Conservation (phyloP, 2,329 filamentous ascomycete genomes). For the Claviceps sp. region DNA sequence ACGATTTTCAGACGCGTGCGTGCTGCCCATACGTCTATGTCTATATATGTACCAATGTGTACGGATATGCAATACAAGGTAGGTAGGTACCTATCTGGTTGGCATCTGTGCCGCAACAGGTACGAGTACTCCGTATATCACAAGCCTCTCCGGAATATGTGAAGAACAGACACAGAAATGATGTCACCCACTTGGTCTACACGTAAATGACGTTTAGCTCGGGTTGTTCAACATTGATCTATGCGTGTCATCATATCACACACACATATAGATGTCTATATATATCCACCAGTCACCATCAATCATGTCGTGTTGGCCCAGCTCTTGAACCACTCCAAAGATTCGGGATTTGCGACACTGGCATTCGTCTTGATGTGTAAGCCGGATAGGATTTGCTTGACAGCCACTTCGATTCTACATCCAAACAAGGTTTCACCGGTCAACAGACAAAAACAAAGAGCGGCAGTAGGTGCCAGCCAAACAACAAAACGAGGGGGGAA, state of each 20-base stretch:
- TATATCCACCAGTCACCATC: neutral
- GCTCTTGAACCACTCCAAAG: conserved; percentile 72
- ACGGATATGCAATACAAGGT: too few species aligned
- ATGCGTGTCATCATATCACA: neutral
- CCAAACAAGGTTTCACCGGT: neutral
- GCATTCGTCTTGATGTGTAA: conserved; percentile 78
- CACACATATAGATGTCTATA: neutral
- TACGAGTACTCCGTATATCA: too few species aligned
- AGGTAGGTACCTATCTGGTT: too few species aligned
- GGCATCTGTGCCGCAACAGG: too few species aligned
- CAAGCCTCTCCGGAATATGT: too few species aligned
- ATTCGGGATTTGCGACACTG: conserved; percentile 83
- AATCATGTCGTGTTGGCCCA: conserved; percentile 46
- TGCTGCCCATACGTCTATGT: too few species aligned
- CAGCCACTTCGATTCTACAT: conserved; percentile 72
- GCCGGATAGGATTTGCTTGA: conserved; percentile 91
- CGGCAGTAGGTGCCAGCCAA: neutral
- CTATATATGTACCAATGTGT: too few species aligned
- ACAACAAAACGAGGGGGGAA: neutral
- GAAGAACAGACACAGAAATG: too few species aligned
- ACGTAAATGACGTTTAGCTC: too few species aligned
- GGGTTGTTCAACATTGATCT: too few species aligned
- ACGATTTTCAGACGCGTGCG: too few species aligned
- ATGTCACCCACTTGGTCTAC: too few species aligned
- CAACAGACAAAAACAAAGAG: neutral